These are phyloP conservation scores for Daldinia caldariorum DNA, from an alignment of 495 filamentous ascomycete species.

Conservation along the genomic window DNA sequence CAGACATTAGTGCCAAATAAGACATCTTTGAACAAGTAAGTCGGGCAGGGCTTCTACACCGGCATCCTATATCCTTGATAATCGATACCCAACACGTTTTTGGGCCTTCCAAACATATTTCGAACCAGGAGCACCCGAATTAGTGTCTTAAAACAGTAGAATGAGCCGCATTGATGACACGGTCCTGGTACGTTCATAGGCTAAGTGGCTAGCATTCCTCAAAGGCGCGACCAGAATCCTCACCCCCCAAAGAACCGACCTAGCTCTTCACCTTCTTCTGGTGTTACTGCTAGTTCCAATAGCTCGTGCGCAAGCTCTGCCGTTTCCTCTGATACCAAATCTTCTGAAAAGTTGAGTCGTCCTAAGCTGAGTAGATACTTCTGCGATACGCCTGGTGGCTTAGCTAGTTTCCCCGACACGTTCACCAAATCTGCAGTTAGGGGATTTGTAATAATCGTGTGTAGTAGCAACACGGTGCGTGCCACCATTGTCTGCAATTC, in stretches of 20 bases:
- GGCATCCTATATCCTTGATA: not conserved
- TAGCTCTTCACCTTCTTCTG: slow-evolving; percentile 55
- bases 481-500: slow-evolving; percentile 43
- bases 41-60: not conserved
- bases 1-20: not conserved
- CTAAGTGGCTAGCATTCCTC: slow-evolving; percentile 7
- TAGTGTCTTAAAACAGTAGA: not conserved
- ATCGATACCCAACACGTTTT: not conserved
- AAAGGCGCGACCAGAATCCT: slow-evolving; percentile 19
- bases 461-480: slow-evolving; percentile 50
- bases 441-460: slow-evolving; percentile 55
- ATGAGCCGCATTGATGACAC: not conserved
- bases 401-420: slow-evolving; percentile 52
- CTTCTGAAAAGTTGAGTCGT: slow-evolving; percentile 59
- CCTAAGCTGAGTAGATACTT: slow-evolving; percentile 56
- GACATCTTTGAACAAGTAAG: not conserved
- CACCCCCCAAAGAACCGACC: slow-evolving; percentile 53
- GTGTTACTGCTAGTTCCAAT: slow-evolving; percentile 57
- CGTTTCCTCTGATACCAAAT: slow-evolving; percentile 58
- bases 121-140: not conserved
- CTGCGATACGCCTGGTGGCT: slow-evolving; percentile 51
- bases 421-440: slow-evolving; percentile 48
- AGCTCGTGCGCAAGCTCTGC: slow-evolving; percentile 59
- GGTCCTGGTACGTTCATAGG: not conserved
- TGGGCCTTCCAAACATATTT: not conserved